Conservation (phyloP, 2,329 filamentous ascomycete species). For the Zasmidium cellare region DNA sequence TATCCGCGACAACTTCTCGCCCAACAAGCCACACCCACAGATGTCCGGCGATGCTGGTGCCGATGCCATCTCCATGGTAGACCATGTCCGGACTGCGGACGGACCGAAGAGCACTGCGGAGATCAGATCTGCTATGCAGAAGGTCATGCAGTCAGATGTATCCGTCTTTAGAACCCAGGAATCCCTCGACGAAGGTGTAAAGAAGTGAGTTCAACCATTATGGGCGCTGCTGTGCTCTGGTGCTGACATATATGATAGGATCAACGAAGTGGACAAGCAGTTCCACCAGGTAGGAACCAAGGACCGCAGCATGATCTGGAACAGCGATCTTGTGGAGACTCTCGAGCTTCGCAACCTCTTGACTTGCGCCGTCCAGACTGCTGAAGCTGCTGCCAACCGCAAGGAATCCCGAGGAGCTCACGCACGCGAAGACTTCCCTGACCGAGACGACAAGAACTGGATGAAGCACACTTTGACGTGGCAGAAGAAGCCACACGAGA, state of each 20-base stretch:
- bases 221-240: background rate
- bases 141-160: slow-evolving; percentile 97
- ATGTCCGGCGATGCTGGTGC: slow-evolving; percentile 83
- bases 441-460: slow-evolving; percentile 94
- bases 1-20: slow-evolving; percentile 90
- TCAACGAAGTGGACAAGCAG: slow-evolving; percentile 76
- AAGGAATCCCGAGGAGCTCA: slow-evolving; percentile 98
- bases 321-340: slow-evolving; percentile 94
- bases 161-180: slow-evolving; percentile 95
- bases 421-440: slow-evolving; percentile 93
- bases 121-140: slow-evolving; percentile 90
- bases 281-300: slow-evolving; percentile 89
- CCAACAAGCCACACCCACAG: slow-evolving; percentile 76
- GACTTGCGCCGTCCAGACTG: slow-evolving; percentile 95
- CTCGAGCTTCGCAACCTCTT: slow-evolving; percentile 92
- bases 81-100: slow-evolving; percentile 78
- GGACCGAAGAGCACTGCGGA: slow-evolving; percentile 87
- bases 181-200: slow-evolving; percentile 88
- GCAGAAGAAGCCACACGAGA: slow-evolving; percentile 89
- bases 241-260: slow-evolving; percentile 43
- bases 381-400: slow-evolving; percentile 82
- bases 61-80: slow-evolving; percentile 80
- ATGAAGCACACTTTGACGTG: slow-evolving; percentile 99
- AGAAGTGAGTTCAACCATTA: slow-evolving; percentile 48
- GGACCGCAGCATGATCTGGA: slow-evolving; percentile 99